Conservation (phyloP, 2,329 filamentous ascomycete genomes). For the Chrysoporthe austroafricana region DNA sequence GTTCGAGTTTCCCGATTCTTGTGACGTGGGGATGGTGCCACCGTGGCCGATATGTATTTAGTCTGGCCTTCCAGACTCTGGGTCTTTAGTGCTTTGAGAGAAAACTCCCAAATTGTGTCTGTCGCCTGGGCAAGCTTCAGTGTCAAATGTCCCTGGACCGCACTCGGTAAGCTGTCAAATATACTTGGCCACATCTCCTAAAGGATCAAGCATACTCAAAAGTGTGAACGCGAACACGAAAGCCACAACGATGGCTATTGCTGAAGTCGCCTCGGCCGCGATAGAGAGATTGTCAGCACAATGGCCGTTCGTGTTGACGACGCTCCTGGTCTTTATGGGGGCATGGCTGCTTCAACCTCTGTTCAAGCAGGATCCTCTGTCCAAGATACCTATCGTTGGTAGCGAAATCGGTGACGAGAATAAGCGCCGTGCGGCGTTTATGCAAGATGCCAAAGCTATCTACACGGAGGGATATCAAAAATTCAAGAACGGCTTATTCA, state of each 20-base stretch:
- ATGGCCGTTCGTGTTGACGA: constrained; percentile 19
- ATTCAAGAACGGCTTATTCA: constrained; percentile 25
- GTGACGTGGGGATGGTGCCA: not conserved
- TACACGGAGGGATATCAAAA: constrained; percentile 39
- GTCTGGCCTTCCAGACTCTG: not conserved
- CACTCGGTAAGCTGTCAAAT: not conserved
- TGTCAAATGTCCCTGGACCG: not conserved
- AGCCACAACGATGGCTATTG: constrained; percentile 8
- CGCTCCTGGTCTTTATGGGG: constrained; percentile 18
- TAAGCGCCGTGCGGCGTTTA: constrained; percentile 35
- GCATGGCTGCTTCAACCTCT: constrained; percentile 20
- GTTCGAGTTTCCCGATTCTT: not conserved
- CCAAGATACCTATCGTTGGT: constrained; percentile 35
- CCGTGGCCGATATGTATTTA: no score
- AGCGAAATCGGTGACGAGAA: constrained; percentile 34
- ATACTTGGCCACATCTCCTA: not conserved
- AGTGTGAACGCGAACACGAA: not conserved
- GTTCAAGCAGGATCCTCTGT: constrained; percentile 29
- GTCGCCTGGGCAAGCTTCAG: not conserved
- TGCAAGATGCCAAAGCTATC: constrained; percentile 32
- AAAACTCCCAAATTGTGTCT: not conserved
- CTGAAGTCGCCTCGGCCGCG: constrained; percentile 9
- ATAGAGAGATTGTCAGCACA: constrained; percentile 15
- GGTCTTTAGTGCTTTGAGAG: not conserved
- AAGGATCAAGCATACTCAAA: not conserved